Evolutionary conservation across 2,329 filamentous ascomycete genomes (phyloP).

Genomic region (Talaromyces sp.): DNA sequence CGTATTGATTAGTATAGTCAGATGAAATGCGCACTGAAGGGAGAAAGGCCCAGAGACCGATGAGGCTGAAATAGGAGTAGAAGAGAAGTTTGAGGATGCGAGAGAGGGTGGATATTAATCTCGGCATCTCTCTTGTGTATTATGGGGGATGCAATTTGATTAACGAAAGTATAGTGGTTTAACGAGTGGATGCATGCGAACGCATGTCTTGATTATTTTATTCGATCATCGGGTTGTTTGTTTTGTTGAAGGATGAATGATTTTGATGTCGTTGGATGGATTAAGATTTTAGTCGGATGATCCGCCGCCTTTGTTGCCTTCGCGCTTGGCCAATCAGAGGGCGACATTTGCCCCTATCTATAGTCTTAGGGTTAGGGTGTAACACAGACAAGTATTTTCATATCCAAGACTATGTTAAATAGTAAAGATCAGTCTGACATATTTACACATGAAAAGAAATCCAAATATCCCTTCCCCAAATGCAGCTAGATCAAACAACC

Average conservation of each 20-base stretch:
- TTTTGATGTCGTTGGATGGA: not conserved
- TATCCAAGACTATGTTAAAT: not conserved
- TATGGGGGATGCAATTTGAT: not conserved
- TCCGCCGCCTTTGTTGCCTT: not conserved
- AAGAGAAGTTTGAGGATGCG: slow-evolving; percentile 13
- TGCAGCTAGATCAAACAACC: not conserved
- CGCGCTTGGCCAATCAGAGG: not conserved
- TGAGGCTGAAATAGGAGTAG: slow-evolving; percentile 12
- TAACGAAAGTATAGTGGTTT: not conserved
- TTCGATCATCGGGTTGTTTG: not conserved
- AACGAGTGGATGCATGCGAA: slow-evolving; percentile 5
- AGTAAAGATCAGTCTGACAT: slow-evolving; percentile 1
- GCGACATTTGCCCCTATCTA: not conserved
- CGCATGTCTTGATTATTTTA: not conserved
- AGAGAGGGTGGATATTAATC: slow-evolving; percentile 16
- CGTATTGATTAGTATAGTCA: not conserved
- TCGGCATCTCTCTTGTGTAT: slow-evolving; percentile 9
- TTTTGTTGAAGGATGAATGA: not conserved
- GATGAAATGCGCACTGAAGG: slow-evolving; percentile 5
- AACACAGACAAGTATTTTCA: not conserved
- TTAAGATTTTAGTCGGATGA: not conserved
- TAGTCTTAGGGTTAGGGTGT: not conserved
- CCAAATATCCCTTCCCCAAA: not conserved
- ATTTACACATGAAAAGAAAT: slow-evolving; percentile 4
- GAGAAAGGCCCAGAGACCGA: slow-evolving; percentile 19